Conservation (phyloP, 176 grass and related monocot species). For the Juncus effusus region DNA sequence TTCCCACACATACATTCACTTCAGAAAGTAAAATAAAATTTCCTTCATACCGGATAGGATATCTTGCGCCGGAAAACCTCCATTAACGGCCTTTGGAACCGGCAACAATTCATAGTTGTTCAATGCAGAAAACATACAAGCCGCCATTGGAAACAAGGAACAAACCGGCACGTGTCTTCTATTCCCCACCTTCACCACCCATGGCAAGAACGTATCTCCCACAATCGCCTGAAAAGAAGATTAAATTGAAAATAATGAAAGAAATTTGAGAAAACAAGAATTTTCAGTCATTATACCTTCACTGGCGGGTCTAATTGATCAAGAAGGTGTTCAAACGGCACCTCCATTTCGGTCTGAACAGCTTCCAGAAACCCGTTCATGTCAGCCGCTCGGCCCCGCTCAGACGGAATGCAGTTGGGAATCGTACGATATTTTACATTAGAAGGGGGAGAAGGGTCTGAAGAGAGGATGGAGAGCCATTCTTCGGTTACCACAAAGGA, state of each 20-base stretch:
- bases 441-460: neutral
- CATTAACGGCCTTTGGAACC: neutral
- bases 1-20: neutral
- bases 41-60: conserved; percentile 9
- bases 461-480: conserved; percentile 48
- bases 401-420: conserved; percentile 52
- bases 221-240: conserved; percentile 1
- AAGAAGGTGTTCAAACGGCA: conserved; percentile 32
- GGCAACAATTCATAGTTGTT: conserved; percentile 26
- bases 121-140: conserved; percentile 29
- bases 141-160: conserved; percentile 39
- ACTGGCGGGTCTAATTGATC: conserved; percentile 20
- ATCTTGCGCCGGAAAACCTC: conserved; percentile 1
- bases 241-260: no score
- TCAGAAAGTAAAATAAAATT: neutral
- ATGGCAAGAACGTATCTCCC: conserved; percentile 26
- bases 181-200: conserved; percentile 26
- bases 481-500: conserved; percentile 47
- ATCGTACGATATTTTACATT: conserved; percentile 32
- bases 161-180: conserved; percentile 27
- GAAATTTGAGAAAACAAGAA: neutral
- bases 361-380: conserved; percentile 36
- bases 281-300: conserved; percentile 13
- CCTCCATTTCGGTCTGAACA: conserved; percentile 38
- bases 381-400: conserved; percentile 44